phyloP scores from a whole-genome alignment of 768 basidiomycete species.

The Omphalotus guepiniiformis region DNA sequence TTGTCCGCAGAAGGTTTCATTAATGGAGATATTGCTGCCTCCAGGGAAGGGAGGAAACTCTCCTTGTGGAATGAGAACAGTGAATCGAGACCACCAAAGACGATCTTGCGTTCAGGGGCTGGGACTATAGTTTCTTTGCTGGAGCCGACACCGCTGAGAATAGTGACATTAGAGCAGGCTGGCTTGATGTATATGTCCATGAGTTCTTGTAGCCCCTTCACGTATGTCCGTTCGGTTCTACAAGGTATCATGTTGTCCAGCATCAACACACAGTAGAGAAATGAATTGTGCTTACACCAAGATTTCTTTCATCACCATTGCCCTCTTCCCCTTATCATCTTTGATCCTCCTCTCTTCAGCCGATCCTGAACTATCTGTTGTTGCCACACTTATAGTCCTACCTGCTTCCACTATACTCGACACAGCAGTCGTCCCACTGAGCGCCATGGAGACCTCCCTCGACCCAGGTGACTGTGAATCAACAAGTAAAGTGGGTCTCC shows the following conservation, averaged over 20 bases:
- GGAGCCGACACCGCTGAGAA: constrained; percentile 66
- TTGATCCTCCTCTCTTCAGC: constrained; percentile 85
- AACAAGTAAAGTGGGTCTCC: constrained; percentile 68
- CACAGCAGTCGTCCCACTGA: constrained; percentile 40
- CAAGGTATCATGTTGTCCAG: constrained; percentile 15
- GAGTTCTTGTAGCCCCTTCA: constrained; percentile 89
- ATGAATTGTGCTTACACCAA: constrained; percentile 58
- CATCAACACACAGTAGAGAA: constrained; percentile 5
- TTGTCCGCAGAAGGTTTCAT: constrained; percentile 46
- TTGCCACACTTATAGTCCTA: constrained; percentile 69
- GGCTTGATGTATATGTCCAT: constrained; percentile 95
- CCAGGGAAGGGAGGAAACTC: constrained; percentile 88
- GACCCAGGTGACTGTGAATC: constrained; percentile 20
- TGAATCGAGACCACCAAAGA: constrained; percentile 87
- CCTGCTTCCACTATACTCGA: constrained; percentile 42
- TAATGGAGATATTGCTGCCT: constrained; percentile 68
- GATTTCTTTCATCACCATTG: constrained; percentile 85
- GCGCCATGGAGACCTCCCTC: constrained; percentile 53
- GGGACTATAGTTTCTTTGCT: constrained; percentile 85
- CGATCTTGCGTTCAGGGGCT: constrained; percentile 78
- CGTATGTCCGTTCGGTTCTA: constrained; percentile 94
- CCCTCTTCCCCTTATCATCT: constrained; percentile 83
- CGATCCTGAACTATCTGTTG: constrained; percentile 72
- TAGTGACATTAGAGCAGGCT: constrained; percentile 62
- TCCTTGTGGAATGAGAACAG: constrained; percentile 90